Evolutionary conservation across 1,284 basidiomycete genomes (phyloP).

Genomic region (Rhodotorula sp.): DNA sequence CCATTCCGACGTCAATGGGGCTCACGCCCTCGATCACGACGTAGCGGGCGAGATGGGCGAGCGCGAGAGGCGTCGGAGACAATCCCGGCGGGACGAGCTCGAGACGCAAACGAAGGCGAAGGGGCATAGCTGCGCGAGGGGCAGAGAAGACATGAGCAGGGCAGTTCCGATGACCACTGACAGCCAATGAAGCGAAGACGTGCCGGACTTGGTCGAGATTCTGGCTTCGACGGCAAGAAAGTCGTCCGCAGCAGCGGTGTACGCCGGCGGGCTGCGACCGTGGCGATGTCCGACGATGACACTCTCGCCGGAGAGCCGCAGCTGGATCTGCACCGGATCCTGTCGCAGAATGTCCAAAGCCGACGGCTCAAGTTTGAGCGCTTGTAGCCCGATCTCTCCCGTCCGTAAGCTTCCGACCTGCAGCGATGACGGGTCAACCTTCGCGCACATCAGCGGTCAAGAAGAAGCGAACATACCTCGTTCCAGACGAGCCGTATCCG

Average conservation of each 20-base stretch:
- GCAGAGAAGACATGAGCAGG: not conserved
- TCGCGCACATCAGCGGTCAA: not conserved
- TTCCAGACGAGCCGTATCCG: conserved; percentile 71
- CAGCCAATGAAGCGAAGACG: not conserved
- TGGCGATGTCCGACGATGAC: conserved; percentile 35
- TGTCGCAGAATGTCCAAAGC: conserved; percentile 73
- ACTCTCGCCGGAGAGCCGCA: conserved; percentile 20
- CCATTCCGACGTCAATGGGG: conserved; percentile 15
- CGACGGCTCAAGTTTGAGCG: conserved; percentile 67
- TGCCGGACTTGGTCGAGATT: conserved; percentile 44
- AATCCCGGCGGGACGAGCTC: conserved; percentile 47
- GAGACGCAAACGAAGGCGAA: conserved; percentile 46
- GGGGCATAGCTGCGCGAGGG: conserved; percentile 35
- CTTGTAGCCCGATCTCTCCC: conserved; percentile 72
- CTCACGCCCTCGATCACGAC: conserved; percentile 41
- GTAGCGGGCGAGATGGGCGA: conserved; percentile 37
- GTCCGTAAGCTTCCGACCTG: conserved; percentile 71
- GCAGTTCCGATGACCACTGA: conserved; percentile 15
- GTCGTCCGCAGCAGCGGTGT: conserved; percentile 41
- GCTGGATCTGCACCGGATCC: conserved; percentile 37
- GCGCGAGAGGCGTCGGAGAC: conserved; percentile 51
- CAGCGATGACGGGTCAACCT: not conserved
- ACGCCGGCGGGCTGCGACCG: conserved; percentile 29
- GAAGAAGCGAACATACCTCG: conserved; percentile 60
- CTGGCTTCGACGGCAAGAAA: conserved; percentile 41